Evolutionary conservation across 1,139 yeast genomes (phyloP).

Genomic region (Lizanozyma gosingica): DNA sequence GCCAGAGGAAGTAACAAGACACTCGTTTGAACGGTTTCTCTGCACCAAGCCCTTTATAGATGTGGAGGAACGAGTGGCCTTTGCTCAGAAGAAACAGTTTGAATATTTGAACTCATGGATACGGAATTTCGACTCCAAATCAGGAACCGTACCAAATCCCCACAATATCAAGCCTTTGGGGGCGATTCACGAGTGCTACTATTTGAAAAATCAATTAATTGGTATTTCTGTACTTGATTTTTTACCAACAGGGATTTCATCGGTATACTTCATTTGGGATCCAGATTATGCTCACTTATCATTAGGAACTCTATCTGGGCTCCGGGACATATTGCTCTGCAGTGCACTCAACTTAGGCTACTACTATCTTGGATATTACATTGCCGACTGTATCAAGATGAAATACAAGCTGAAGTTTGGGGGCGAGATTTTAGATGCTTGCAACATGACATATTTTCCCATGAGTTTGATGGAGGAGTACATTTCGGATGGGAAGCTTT

Average conservation of each 20-base stretch:
- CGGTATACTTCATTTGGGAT: constrained; percentile 86
- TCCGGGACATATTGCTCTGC: constrained; percentile 58
- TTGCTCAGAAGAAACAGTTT: constrained; percentile 20
- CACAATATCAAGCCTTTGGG: constrained; percentile 18
- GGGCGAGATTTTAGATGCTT: constrained; percentile 56
- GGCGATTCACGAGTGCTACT: constrained; percentile 72
- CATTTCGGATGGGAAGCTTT: constrained; percentile 33
- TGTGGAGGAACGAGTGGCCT: constrained; percentile 16
- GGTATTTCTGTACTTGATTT: constrained; percentile 77
- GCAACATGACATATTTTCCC: constrained; percentile 36
- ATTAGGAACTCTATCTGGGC: constrained; percentile 70
- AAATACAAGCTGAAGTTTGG: constrained; percentile 71
- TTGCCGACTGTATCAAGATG: constrained; percentile 78
- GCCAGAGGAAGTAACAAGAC: constrained; percentile 32
- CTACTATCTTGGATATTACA: constrained; percentile 71
- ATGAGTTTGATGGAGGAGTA: constrained; percentile 23
- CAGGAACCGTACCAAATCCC: background rate
- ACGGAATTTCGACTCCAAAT: constrained; percentile 4
- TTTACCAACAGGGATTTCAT: constrained; percentile 67
- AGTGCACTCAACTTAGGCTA: constrained; percentile 31
- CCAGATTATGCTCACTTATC: constrained; percentile 67
- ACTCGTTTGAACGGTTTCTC: constrained; percentile 53
- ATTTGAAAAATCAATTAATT: constrained; percentile 50
- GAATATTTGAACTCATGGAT: constrained; percentile 23
- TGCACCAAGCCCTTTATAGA: constrained; percentile 32